Evolutionary conservation across 2,329 filamentous ascomycete genomes (phyloP).

Genomic region (Fusarium verticillioides): DNA sequence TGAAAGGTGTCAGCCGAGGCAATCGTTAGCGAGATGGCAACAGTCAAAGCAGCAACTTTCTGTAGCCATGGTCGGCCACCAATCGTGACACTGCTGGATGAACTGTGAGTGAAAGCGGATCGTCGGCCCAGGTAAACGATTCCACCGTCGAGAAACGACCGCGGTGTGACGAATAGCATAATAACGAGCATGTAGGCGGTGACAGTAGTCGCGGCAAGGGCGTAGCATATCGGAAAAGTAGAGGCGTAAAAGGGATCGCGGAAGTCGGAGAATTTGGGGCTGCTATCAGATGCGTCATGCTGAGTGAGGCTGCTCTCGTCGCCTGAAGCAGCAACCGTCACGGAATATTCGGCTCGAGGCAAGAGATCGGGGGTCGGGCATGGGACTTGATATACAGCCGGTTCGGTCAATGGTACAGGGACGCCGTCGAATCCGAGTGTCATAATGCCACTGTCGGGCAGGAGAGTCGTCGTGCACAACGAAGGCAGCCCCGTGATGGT

Average conservation of each 20-base stretch:
- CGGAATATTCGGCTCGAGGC: slow-evolving; percentile 33
- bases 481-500: slow-evolving; percentile 46
- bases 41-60: slow-evolving; percentile 78
- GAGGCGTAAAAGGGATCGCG: slow-evolving; percentile 93
- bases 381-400: slow-evolving; percentile 64
- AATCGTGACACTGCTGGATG: slow-evolving; percentile 81
- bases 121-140: slow-evolving; percentile 82
- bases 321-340: slow-evolving; percentile 54
- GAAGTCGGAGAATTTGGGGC: slow-evolving; percentile 68
- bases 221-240: slow-evolving; percentile 91
- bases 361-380: slow-evolving; percentile 43
- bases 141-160: slow-evolving; percentile 89
- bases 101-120: slow-evolving; percentile 87
- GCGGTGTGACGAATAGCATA: slow-evolving; percentile 93
- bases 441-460: slow-evolving; percentile 59
- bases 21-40: slow-evolving; percentile 88
- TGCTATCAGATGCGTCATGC: slow-evolving; percentile 46
- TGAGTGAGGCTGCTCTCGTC: slow-evolving; percentile 50
- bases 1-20: slow-evolving; percentile 91
- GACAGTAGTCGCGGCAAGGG: slow-evolving; percentile 89
- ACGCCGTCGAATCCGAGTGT: slow-evolving; percentile 62
- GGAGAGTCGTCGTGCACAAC: slow-evolving; percentile 55
- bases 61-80: slow-evolving; percentile 95
- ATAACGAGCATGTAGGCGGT: slow-evolving; percentile 92
- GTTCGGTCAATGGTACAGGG: slow-evolving; percentile 67